A percentile compares a stretch with the other conserved stretches of the same genome.
These are phyloP conservation scores for Phyllosticta paracitricarpa DNA, from an alignment of 2,329 filamentous ascomycete genomes.

Conservation along the genomic window DNA sequence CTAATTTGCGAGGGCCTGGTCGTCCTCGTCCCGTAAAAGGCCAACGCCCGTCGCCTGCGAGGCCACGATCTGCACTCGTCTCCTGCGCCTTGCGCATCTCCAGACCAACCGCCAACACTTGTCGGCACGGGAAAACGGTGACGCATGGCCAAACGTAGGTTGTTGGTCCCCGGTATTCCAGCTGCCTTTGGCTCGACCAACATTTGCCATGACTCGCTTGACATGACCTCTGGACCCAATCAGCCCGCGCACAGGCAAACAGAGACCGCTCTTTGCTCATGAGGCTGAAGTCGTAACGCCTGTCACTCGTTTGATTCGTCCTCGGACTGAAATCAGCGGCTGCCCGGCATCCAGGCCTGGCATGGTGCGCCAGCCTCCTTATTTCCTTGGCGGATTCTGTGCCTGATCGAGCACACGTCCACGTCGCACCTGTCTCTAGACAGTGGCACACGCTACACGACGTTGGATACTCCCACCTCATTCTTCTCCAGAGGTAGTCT, in stretches of 20 bases:
- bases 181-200: not conserved
- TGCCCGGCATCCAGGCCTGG: not conserved
- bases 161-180: not conserved
- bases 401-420: not conserved
- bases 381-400: not conserved
- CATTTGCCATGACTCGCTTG: not conserved
- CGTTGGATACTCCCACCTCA: not conserved
- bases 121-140: not conserved
- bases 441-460: not conserved
- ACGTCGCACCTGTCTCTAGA: not conserved
- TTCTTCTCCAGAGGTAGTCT: not conserved
- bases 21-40: not conserved
- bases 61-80: not conserved
- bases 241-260: not conserved
- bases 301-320: not conserved
- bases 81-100: not conserved
- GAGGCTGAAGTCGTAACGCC: not conserved
- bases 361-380: not conserved
- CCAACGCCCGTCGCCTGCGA: not conserved
- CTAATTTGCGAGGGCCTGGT: not conserved
- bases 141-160: not conserved
- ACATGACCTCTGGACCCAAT: not conserved
- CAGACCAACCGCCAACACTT: not conserved
- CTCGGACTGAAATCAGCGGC: not conserved
- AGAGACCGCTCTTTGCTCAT: not conserved